Evolutionary conservation across 2,329 filamentous ascomycete species (phyloP).

Genomic region (Ophiostoma novo-ulmi): DNA sequence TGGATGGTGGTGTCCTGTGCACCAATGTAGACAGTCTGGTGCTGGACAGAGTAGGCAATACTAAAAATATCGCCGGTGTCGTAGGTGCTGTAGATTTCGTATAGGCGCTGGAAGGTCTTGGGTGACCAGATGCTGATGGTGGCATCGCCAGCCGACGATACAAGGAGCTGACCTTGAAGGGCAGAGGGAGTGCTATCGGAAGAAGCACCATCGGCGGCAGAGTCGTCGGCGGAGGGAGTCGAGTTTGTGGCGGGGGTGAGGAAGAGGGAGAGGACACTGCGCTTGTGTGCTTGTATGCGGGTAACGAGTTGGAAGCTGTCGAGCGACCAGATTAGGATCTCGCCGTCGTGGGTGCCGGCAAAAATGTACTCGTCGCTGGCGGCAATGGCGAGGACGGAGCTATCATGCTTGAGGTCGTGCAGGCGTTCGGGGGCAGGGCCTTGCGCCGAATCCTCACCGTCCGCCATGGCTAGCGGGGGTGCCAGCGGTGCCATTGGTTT

Average conservation of each 20-base stretch:
- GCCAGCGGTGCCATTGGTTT: constrained; percentile 28
- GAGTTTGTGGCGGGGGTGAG: constrained; percentile 62
- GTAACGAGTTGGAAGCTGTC: constrained; percentile 76
- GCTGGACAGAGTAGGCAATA: constrained; percentile 74
- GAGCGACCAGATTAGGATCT: constrained; percentile 88
- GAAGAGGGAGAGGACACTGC: constrained; percentile 80
- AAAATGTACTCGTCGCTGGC: constrained; percentile 79
- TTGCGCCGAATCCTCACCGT: constrained; percentile 22
- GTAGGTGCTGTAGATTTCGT: constrained; percentile 87
- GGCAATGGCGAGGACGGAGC: constrained; percentile 75
- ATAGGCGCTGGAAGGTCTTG: constrained; percentile 66
- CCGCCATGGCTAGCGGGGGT: constrained; percentile 23
- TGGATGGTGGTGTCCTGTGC: constrained; percentile 93
- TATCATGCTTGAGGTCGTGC: constrained; percentile 70
- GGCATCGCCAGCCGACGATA: constrained; percentile 89
- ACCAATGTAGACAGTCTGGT: constrained; percentile 82
- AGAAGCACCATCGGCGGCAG: constrained; percentile 37
- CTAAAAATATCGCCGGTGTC: constrained; percentile 96
- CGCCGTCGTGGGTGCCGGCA: constrained; percentile 86
- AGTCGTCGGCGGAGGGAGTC: background rate
- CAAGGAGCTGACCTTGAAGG: constrained; percentile 57
- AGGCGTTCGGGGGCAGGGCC: constrained; percentile 54
- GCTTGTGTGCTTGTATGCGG: constrained; percentile 81
- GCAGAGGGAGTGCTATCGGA: constrained; percentile 45
- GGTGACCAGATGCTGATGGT: constrained; percentile 94